Evolutionary conservation across 164 flowering plant species (phyloP), one percentile per base, ranked within the genome.

Genomic region (Platanus orientalis): DNA sequence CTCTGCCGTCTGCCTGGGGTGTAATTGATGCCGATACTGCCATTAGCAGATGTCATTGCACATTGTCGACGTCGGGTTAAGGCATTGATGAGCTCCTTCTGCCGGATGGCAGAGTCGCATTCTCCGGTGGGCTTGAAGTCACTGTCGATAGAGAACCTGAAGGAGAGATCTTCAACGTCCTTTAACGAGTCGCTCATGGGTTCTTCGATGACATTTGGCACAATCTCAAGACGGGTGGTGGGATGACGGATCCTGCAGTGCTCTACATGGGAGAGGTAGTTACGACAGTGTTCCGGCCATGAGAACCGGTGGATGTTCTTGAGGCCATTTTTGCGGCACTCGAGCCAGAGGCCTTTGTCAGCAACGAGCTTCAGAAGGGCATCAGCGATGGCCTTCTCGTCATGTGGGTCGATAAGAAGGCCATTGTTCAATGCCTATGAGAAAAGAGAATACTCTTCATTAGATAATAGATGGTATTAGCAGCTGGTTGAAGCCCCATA

Each of bases 221-320:
- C 75, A 57, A 82, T 70, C 64, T 79, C 80, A 29, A 80, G 79
- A 28, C 73, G 84, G 56, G 82, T 63, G 10, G 76, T 82, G n/a
- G 92, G 85, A 40, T 83, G 94, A 54, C 88, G 84, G 32, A 73
- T 79, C 54, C 85, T 72, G 75, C 87, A 86, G 58, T 84, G 83
- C 65, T 80, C 84, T 7, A 88, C 74, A 42, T 83, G 84, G 61
- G 91, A 85, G 29, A 90, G 87, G 71, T 87, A 90, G 70, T 78
- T 84, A 0, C 71, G 74, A 73, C 94, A 84, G 65, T 90, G 96
- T 66, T 88, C 96, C 7, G 96, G 79, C 96, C 96, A 88, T 5
- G 96, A 86, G 78, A 80, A 88, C 19, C 79, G 78, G 65, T 86
- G 88, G 68, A 88, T 88, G 69, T 88, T 81, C 59, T 81, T 86